Evolutionary conservation across 2,329 filamentous ascomycete species (phyloP), one percentile per base, ranked within the genome.

Genomic region (Xylaria sp.): DNA sequence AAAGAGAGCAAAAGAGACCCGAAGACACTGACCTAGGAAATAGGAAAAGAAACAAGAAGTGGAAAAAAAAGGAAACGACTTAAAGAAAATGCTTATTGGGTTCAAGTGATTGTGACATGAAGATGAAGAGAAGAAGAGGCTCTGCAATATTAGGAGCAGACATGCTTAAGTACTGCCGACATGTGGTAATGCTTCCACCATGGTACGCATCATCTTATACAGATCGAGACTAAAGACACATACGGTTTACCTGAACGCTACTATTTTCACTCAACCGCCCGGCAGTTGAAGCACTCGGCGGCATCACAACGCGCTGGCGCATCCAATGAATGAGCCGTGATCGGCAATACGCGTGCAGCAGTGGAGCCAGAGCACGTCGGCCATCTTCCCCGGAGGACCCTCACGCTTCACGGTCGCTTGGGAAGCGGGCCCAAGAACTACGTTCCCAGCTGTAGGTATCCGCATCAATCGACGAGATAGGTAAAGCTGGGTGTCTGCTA

Each of bases 301-400:
- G 71, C 68, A 69, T 72, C 70, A 71, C 21, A 67, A 73, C 50
- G 69, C 72, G 72, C 72, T 66, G 68, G 57, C 4, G 52, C 19
- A 33, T 37, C 72, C 72, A 73, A 73, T 73, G 28, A 62, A 45
- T 50, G 59, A 49, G 52, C 33, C 38, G 60, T 57, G 61, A 67
- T 68, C 63, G 37, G 54, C 53, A 21, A 40, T 51, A 60, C 60
- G 59, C 58, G 66, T 70, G 54, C 21, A 57, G 35, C 43, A 57
- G 55, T 67, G 66, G 66, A 61, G 19, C 61, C 17, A 46, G n/a
- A 21, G 25, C 45, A 19, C 7, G 54, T 50, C 53, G 53, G 47
- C 31, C 42, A 11, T 14, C 47, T 37, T 51, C 53, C 52, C 52
- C 59, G 52, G 46, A 43, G 38, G 43, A 37, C 50, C 28, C 5